These are phyloP conservation scores for Trichophyton equinum DNA, from an alignment of 2,329 filamentous ascomycete species.

Conservation along the genomic window DNA sequence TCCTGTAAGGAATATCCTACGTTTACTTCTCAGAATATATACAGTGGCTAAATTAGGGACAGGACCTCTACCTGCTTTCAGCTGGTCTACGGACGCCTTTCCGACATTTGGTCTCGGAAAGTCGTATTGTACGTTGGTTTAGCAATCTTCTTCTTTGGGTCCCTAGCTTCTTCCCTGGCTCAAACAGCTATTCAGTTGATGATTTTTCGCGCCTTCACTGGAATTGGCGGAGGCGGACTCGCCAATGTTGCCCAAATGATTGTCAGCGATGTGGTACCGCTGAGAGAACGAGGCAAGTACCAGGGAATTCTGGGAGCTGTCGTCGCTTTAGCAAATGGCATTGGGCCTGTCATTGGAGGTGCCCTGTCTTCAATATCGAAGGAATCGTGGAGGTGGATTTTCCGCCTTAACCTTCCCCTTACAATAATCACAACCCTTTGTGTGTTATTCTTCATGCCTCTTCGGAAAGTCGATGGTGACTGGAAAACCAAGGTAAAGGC, in stretches of 20 bases:
- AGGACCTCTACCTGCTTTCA: background rate
- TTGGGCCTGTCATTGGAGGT: conserved; percentile 44
- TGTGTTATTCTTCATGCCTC: conserved; percentile 45
- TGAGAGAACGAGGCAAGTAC: conserved; percentile 47
- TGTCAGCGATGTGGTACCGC: conserved; percentile 47
- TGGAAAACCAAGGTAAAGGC: conserved; percentile 41
- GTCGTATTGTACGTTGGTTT: conserved; percentile 40
- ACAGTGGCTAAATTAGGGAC: background rate
- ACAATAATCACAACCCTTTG: conserved; percentile 36
- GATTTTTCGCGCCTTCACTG: conserved; percentile 47
- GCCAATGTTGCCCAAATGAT: conserved; percentile 49
- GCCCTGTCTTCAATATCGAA: conserved; percentile 35
- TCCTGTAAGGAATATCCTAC: conserved; percentile 36
- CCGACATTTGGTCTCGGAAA: conserved; percentile 50
- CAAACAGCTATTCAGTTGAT: conserved; percentile 46
- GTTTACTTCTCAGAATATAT: background rate
- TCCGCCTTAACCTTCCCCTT: conserved; percentile 43
- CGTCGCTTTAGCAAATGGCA: conserved; percentile 42
- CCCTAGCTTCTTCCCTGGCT: conserved; percentile 47
- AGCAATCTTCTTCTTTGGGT: conserved; percentile 38
- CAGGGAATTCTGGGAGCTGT: conserved; percentile 45
- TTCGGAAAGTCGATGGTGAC: conserved; percentile 42
- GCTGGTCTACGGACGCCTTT: conserved; percentile 48
- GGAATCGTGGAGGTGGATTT: conserved; percentile 37
- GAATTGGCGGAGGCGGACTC: conserved; percentile 49